Base-by-base conservation (phyloP, 345 rosid species). In the Hevea brasiliensis region DNA sequence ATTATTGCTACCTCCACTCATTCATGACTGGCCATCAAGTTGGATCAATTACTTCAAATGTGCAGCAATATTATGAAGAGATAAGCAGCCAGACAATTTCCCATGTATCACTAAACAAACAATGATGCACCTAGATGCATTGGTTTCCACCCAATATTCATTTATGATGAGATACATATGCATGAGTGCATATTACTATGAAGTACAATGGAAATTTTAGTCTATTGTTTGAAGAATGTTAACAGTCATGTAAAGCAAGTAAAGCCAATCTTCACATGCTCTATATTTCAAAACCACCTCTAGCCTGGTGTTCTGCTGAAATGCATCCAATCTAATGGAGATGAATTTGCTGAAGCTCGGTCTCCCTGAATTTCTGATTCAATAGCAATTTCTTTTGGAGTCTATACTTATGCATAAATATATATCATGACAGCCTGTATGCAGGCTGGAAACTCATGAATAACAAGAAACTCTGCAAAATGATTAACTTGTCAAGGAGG, bases 381-480 rank as follows among this genome's bases (percentile, higher is more conserved):
- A 29, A 40, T 42, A 64, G 68, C 51, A 64, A 42, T 32, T 8
- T 63, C n/a, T 4, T 64, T 41, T 26, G 37, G 37, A 32, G 37
- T 4, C 37, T 32, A 32, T 32, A n/a, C n/a, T n/a, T n/a, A 32
- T 32, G 37, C 2, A 2, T 32, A 4, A 32, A 1, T 32, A 32
- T 32, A 32, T 32, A 32, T 32, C 3, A n/a, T n/a, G 2, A 32
- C 37, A 32, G 37, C 37, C 37, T 32, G 37, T 32, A 4, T 32
- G 37, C 37, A 1, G 37, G 37, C 37, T 32, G 37, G 37, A 32
- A 32, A 4, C 37, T 1, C 2, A 4, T 32, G 37, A 32, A 1
- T 32, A 32, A 32, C 37, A 68, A n/a, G 47, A 56, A 40, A 74
- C 21, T 64, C 26, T 32, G 68, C 57, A 67, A 59, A 37, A 45